phyloP scores from a whole-genome alignment of 1,284 basidiomycete species.

The Trametes pubescens region DNA sequence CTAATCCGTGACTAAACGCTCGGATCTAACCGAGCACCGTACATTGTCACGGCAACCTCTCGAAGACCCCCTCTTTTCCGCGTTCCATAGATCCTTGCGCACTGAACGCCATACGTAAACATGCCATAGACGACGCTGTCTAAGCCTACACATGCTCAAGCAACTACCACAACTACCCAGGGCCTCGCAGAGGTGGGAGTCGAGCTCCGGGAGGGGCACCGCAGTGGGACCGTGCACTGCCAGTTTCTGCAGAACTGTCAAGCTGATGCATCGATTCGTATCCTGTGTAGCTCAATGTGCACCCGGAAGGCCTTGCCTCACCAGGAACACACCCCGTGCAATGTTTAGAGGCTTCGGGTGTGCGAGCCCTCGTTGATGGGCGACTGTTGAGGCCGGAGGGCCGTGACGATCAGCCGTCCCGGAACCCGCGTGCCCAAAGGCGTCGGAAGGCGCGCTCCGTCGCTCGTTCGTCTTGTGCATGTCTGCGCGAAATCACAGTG shows the following conservation, averaged over 20 bases:
- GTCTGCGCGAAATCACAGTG: neutral
- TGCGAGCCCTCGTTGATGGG: neutral
- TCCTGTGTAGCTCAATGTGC: constrained; percentile 5
- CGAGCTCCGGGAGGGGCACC: neutral
- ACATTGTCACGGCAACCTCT: constrained; percentile 35
- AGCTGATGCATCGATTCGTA: constrained; percentile 20
- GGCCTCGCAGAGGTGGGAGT: neutral
- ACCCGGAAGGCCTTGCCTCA: constrained; percentile 1
- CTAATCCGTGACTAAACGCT: constrained; percentile 23
- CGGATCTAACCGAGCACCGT: constrained; percentile 32
- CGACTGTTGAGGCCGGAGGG: neutral
- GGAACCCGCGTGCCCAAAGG: neutral
- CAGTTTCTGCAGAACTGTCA: neutral
- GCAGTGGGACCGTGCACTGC: neutral
- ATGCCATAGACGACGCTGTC: neutral
- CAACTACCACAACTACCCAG: neutral
- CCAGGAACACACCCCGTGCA: constrained; percentile 14
- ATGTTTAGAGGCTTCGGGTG: neutral
- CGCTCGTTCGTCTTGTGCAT: constrained; percentile 11
- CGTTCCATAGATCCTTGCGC: neutral
- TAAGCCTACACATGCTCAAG: neutral
- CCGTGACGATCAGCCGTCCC: neutral
- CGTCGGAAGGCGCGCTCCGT: constrained; percentile 3
- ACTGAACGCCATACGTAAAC: neutral
- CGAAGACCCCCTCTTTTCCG: neutral